Evolutionary conservation across 371 early-diverging fungal genomes (phyloP), one percentile per base, ranked within the genome.

Genomic region (Mucor mucedo): DNA sequence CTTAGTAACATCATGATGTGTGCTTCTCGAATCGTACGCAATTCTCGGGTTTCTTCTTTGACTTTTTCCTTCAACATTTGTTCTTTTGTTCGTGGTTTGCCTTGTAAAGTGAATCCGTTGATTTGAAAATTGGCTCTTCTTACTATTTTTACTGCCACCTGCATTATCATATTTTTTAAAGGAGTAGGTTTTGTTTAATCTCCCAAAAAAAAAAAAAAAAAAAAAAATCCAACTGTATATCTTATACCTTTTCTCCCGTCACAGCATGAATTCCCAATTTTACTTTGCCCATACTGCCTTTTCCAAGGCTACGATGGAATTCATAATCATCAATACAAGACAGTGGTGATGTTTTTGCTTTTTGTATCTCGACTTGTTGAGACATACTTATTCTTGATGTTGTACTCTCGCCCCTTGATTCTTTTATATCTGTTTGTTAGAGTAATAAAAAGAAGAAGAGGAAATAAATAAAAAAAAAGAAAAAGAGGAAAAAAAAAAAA

Each of bases 1-100:
- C 91, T 78, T 5, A 98, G 76, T 3, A 99, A 84, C 77, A 93
- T 85, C 83, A 95, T 93, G 45, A 98, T 93, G 14, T 97, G 88
- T 1, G 91, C 89, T 71, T 93, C 94, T 35, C 99, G 88, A 40
- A 95, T 87, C 4, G 98, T 93, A 45, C 99, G 84, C 33, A 88
- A 80, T 70, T 98, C 97, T 41, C 91, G 86, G 58, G 86, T 89
- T 48, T 91, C 88, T 48, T 84, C 84, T 27, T 71, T 75, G 50
- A 66, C 70, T 45, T 76, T 76, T 42, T 68, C 47, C 21, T 60
- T 65, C 6, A 48, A 21, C 38, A 45, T 62, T 44, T 68, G 68
- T n/a, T 68, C 63, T 55, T 68, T 67, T 44, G 57, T 60, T 39
- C 28, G n/a, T 44, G 54, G 63, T 58, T 52, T 39, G 16, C 60